Base-by-base conservation (phyloP, 805 yeast genomes). In the Myxozyma kluyveri region DNA sequence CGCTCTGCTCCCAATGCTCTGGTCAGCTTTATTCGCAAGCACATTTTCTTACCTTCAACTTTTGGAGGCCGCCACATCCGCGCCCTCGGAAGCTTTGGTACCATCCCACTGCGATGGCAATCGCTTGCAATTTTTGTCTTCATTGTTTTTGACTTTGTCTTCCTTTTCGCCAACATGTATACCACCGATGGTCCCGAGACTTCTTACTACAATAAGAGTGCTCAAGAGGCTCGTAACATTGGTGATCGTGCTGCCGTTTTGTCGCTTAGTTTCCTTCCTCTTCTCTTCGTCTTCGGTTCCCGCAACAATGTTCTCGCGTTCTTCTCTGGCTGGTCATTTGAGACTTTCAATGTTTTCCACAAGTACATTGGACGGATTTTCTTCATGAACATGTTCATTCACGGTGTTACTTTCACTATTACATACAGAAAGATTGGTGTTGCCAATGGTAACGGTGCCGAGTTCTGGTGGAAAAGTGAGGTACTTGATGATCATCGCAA, bases 221-320 rank as follows among this genome's bases (percentile, higher is more conserved):
- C 45, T 29, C 22, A 31, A 51, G 3, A 7, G 17, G 42, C 46
- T 5, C 44, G 55, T 12, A 19, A 24, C 23, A 21, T 45, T 18
- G 57, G 46, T 17, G 55, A 50, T 35, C 47, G 56, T 1, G 29
- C 73, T 1, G 72, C 67, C 1, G 43, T 57, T 33, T 19, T 65
- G n/a, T 48, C 60, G 0, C 45, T 57, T 27, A 42, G 42, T 29
- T 52, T 48, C 36, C 21, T 82, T 51, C 91, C 93, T 0, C 64
- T 76, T 4, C 65, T 81, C 17, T 76, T 79, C 54, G 68, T 84
- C 50, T 83, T 86, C 66, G 87, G 88, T 3, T 84, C 84, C 27
- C 72, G 93, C 61, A 87, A 86, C 66, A 86, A 84, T 63, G 79
- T 87, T 19, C 71, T 86, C 62, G 76, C 78, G 56, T 71, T 69